A percentile compares a stretch with the other conserved stretches of the same genome.
These are phyloP conservation scores for Prunella vulgaris DNA, from an alignment of 257 asterid genomes.

Conservation along the genomic window DNA sequence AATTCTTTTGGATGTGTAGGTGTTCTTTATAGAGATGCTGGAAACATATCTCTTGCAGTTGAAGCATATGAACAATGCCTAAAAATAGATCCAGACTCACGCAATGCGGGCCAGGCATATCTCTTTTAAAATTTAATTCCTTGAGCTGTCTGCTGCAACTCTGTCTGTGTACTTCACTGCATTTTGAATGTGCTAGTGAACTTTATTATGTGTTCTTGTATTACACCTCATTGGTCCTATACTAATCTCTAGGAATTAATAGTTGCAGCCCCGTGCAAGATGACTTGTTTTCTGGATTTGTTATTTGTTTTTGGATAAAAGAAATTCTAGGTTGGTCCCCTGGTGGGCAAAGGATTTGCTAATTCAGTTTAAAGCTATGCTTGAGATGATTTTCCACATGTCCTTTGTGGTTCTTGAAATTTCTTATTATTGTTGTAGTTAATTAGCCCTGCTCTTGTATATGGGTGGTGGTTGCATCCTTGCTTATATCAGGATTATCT, in stretches of 20 bases:
- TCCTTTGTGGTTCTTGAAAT: neutral
- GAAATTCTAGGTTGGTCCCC: neutral
- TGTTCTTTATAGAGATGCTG: constrained; percentile 98
- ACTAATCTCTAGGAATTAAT: neutral
- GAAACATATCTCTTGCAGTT: constrained; percentile 87
- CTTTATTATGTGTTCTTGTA: neutral
- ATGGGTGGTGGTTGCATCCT: constrained; percentile 11
- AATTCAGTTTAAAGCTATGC: neutral
- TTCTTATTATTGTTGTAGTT: neutral
- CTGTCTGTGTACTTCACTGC: neutral
- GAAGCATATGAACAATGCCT: constrained; percentile 99
- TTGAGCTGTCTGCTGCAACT: neutral
- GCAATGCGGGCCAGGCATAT: constrained; percentile 98
- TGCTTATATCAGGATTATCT: neutral
- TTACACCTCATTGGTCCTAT: neutral
- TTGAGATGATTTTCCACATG: neutral
- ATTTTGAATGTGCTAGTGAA: constrained; percentile 6
- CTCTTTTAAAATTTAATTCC: constrained; percentile 9
- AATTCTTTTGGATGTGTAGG: constrained; percentile 49
- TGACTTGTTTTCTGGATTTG: neutral
- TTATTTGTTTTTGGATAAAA: neutral
- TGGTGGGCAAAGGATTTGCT: neutral
- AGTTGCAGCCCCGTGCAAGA: neutral
- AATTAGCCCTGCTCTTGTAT: neutral
- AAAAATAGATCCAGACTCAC: constrained; percentile 97